Base-by-base conservation (phyloP, 768 basidiomycete species). In the Kwoniella sp. region DNA sequence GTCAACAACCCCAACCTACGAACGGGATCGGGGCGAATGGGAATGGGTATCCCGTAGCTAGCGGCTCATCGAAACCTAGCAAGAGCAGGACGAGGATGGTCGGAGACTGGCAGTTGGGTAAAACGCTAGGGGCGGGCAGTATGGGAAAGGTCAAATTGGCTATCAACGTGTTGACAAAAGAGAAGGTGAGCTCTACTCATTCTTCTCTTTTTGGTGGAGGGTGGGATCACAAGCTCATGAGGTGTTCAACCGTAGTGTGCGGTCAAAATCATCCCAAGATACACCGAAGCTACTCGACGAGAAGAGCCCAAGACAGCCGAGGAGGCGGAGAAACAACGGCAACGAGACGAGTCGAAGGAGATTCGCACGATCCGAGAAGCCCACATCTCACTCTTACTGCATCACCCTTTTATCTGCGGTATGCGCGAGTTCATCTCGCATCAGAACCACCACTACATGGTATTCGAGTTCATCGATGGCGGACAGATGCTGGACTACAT, bases 401-500 rank as follows among this genome's bases (percentile, higher is more conserved):
- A 98, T 77, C 96, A 99, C 78, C 96, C 96, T 1, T 97, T 98
- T 81, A 92, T 99, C 78, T 97, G 95, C 79, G 96, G 96, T 62
- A 99, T 98, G 95, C 90, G 92, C 72, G 93, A 95, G 83, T 93
- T 99, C 90, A 92, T 97, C 78, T 84, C 93, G 26, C 95, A 97
- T 82, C 91, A 92, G 66, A 89, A 99, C 75, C 94, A 99, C 82
- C 97, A 98, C 83, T 99, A 98, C 84, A 97, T 99, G 93, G 92
- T 97, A 11, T 93, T 91, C 80, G 96, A 99, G 81, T 97, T 96
- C 81, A 92, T 98, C 82, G 95, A 93, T 73, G 96, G 96, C 31
- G 96, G 96, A 0, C 96, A 99, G 85, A 93, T 99, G 92, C 87
- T 99, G 71, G 96, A 99, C 85, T 99, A 95, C 81, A 98, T 99